Conservation (phyloP, 208 protist genomes). For the Phytomonas sp. region DNA sequence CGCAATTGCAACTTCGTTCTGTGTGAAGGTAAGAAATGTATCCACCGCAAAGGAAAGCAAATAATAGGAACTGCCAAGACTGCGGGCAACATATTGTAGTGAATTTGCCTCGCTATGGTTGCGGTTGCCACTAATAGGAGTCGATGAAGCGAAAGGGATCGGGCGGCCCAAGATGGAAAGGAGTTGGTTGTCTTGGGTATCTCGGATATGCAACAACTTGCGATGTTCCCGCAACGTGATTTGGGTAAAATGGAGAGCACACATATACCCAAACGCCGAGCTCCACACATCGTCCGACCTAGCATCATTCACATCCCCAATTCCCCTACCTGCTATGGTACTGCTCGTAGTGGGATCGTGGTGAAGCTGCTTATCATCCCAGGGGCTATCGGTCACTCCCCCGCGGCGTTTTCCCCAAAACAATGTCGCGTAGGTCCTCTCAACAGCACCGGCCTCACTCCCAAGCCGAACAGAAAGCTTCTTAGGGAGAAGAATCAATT, state of each 20-base stretch:
- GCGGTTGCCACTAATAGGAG: slow-evolving; percentile 5
- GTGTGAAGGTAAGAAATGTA: slow-evolving; percentile 60
- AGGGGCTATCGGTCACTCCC: not conserved
- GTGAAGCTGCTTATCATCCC: not conserved
- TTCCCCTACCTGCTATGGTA: not conserved
- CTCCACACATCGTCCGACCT: slow-evolving; percentile 57
- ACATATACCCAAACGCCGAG: slow-evolving; percentile 74
- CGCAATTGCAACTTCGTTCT: slow-evolving; percentile 30
- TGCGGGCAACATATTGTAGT: slow-evolving; percentile 16
- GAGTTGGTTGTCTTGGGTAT: slow-evolving; percentile 31
- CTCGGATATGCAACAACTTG: slow-evolving; percentile 48
- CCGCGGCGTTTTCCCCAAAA: slow-evolving; percentile 66
- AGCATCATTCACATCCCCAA: slow-evolving; percentile 2
- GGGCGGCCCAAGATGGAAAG: slow-evolving; percentile 26
- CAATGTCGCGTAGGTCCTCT: slow-evolving; percentile 36
- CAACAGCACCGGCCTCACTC: slow-evolving; percentile 13
- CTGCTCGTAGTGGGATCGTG: not conserved
- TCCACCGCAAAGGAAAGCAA: slow-evolving; percentile 72
- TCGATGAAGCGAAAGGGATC: slow-evolving; percentile 12
- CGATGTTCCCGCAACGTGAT: slow-evolving; percentile 51
- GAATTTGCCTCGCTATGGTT: not conserved
- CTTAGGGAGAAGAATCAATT: slow-evolving; percentile 43
- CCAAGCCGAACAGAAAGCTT: slow-evolving; percentile 39
- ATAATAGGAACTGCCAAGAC: slow-evolving; percentile 69
- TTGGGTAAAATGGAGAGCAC: slow-evolving; percentile 68